These are phyloP conservation scores for Candida chilensis DNA, from an alignment of 805 yeast genomes.

Conservation along the genomic window DNA sequence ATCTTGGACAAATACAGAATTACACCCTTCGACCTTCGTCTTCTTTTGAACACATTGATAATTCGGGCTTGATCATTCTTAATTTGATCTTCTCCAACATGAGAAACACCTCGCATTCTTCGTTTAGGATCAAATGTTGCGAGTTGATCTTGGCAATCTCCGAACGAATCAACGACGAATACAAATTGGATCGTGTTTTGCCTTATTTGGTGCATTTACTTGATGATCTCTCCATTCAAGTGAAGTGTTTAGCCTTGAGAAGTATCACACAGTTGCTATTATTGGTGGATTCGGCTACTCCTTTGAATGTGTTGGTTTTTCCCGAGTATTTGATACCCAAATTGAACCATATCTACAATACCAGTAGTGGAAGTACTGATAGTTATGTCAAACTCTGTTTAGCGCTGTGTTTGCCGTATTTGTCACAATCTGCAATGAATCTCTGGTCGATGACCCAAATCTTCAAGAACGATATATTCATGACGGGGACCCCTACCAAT, in stretches of 20 bases:
- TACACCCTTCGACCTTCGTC: conserved; percentile 33
- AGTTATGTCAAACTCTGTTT: conserved; percentile 51
- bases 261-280: conserved; percentile 59
- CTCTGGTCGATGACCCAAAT: conserved; percentile 56
- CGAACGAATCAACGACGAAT: conserved; percentile 72
- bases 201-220: conserved; percentile 72
- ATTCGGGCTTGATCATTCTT: conserved; percentile 49
- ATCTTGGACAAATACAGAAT: conserved; percentile 42
- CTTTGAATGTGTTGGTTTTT: conserved; percentile 68
- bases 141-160: conserved; percentile 70
- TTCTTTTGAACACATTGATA: conserved; percentile 20
- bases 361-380: conserved; percentile 16
- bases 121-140: conserved; percentile 58
- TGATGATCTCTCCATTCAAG: conserved; percentile 58
- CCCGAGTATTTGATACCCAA: conserved; percentile 79
- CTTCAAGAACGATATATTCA: conserved; percentile 19
- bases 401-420: conserved; percentile 63
- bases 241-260: conserved; percentile 58
- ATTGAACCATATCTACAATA: conserved; percentile 26
- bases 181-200: conserved; percentile 74
- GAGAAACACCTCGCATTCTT: conserved; percentile 50
- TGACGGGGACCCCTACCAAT: background rate
- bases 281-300: conserved; percentile 56
- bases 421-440: conserved; percentile 56
- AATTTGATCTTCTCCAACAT: conserved; percentile 50